Conservation (phyloP, 306 rosid species). For the Cucumis melo region DNA sequence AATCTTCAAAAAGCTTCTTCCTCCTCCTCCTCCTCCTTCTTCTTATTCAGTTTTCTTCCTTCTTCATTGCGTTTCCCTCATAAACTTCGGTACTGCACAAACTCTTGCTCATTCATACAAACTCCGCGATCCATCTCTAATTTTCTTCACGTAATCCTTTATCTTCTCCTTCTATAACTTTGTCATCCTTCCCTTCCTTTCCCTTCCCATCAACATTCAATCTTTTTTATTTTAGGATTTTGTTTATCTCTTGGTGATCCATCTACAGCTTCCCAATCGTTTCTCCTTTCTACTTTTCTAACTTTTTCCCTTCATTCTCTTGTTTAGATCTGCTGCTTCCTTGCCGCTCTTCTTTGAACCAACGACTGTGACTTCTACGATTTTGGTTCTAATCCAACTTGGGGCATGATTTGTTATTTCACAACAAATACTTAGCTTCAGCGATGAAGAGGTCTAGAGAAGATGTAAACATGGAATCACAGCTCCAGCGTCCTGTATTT, state of each 20-base stretch:
- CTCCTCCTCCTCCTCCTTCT: too few species aligned
- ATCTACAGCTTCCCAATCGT: conserved; percentile 17
- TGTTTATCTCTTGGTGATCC: conserved; percentile 42
- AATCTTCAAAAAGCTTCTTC: conserved; percentile 4
- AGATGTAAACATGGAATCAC: conserved; percentile 47
- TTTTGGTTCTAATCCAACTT: conserved; percentile 21
- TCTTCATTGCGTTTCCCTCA: not conserved
- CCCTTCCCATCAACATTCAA: too few species aligned
- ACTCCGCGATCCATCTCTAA: conserved; percentile 31
- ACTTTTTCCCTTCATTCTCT: conserved; percentile 6
- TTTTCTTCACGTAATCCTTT: not conserved
- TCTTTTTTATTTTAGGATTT: conserved; percentile 20
- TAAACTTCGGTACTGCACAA: conserved; percentile 15
- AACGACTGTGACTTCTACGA: conserved; percentile 25
- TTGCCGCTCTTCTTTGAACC: conserved; percentile 31
- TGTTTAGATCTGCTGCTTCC: conserved; percentile 50
- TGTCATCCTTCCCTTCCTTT: not conserved
- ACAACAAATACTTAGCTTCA: conserved; percentile 12
- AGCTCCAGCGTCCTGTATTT: conserved; percentile 42
- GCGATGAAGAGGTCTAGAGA: conserved; percentile 80
- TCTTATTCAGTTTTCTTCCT: not conserved
- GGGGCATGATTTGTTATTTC: conserved; percentile 45
- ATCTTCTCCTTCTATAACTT: conserved; percentile 12
- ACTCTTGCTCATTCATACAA: conserved; percentile 22
- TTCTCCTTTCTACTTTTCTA: conserved; percentile 12